Percentiles rank a stretch among this genome's conserved stretches.
Conservation (phyloP, 2,329 filamentous ascomycete genomes). For the Penicillium palitans region DNA sequence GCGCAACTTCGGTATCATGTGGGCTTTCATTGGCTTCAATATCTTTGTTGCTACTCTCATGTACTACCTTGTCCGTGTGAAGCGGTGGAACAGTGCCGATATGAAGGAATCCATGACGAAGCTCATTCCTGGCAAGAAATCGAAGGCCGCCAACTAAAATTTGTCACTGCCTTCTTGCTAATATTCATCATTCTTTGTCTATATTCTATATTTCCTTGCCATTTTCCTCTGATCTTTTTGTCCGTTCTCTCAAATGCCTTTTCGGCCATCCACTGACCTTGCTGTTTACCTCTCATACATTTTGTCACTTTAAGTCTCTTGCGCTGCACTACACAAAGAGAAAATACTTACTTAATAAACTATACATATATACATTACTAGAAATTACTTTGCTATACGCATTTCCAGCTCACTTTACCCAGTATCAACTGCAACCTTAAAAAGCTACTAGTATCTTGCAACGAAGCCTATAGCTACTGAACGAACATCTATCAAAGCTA, state of each 20-base stretch:
- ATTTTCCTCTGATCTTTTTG: not conserved
- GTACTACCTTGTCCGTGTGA: conserved; percentile 42
- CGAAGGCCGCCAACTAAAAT: conserved; percentile 10
- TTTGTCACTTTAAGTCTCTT: not conserved
- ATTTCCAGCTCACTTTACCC: not conserved
- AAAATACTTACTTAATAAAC: not conserved
- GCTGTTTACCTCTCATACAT: not conserved
- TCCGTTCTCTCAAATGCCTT: not conserved
- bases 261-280: not conserved
- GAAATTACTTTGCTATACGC: not conserved
- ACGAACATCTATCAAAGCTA: not conserved
- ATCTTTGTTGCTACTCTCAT: conserved; percentile 50
- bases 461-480: not conserved
- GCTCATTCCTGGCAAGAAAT: conserved; percentile 16
- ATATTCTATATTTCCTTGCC: not conserved
- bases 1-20: conserved; percentile 67
- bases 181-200: not conserved
- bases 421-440: not conserved
- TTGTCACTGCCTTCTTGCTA: not conserved
- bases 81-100: conserved; percentile 23
- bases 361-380: too few relatives aligned
- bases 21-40: conserved; percentile 60
- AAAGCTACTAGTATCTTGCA: not conserved
- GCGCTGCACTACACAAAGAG: not conserved
- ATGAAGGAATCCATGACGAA: conserved; percentile 17